These are phyloP conservation scores for Euphorbia schlechtendalii DNA, from an alignment of 441 rosid species.

Conservation along the genomic window DNA sequence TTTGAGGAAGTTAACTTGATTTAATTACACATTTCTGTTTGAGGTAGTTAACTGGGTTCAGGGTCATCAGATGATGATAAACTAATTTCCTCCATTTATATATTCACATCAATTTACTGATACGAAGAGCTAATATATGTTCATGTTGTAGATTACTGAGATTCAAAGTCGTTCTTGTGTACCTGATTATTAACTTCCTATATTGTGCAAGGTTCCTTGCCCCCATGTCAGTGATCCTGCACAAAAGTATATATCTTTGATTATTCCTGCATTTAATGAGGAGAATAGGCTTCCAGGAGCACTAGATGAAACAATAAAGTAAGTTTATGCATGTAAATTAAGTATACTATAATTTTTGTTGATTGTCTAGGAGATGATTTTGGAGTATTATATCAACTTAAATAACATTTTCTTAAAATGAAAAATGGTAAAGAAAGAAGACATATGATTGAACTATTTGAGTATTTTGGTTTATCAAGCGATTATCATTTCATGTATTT, in stretches of 20 bases:
- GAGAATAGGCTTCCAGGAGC: conserved; percentile 89
- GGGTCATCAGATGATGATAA: too few species aligned
- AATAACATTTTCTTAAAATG: neutral
- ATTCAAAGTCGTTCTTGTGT: neutral
- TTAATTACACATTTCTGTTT: too few species aligned
- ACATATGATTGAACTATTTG: neutral
- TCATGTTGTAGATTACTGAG: neutral
- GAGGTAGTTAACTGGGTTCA: too few species aligned
- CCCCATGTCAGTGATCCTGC: conserved; percentile 65
- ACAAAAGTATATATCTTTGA: conserved; percentile 69
- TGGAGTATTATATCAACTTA: neutral
- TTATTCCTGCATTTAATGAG: conserved; percentile 89
- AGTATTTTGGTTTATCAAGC: neutral
- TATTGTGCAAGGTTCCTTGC: conserved; percentile 50
- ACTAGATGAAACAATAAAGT: conserved; percentile 85
- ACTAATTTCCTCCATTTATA: too few species aligned
- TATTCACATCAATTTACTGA: too few species aligned
- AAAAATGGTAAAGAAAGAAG: neutral
- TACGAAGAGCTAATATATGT: neutral
- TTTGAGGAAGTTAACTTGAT: too few species aligned
- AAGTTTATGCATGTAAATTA: conserved; percentile 12
- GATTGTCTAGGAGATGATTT: neutral
- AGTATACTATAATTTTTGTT: neutral
- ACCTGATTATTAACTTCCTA: conserved; percentile 12
- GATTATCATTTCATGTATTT: neutral